These are phyloP conservation scores for Geotrichum carabidarum DNA, from an alignment of 1,139 yeast genomes.

Conservation along the genomic window DNA sequence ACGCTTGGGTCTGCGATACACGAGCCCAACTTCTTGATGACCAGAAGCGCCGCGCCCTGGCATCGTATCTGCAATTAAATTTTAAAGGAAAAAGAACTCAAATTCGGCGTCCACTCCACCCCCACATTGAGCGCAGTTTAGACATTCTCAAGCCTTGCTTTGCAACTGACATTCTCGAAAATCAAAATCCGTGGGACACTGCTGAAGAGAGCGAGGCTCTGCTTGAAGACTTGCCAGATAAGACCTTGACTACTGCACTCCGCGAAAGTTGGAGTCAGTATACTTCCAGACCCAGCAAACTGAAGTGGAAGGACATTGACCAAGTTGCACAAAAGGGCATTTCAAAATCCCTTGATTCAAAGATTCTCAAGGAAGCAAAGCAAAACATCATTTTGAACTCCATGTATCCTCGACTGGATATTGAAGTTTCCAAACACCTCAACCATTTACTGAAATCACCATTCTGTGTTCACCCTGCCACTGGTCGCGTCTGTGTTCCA, in stretches of 20 bases:
- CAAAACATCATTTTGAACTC: conserved; percentile 78
- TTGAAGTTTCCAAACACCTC: conserved; percentile 84
- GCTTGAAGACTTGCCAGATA: conserved; percentile 59
- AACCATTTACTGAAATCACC: conserved; percentile 94
- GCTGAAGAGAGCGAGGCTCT: conserved; percentile 51
- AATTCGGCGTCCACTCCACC: conserved; percentile 79
- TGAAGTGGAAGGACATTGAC: conserved; percentile 75
- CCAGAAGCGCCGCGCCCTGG: conserved; percentile 63
- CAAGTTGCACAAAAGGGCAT: conserved; percentile 48
- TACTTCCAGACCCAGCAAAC: conserved; percentile 11
- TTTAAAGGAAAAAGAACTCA: conserved; percentile 45
- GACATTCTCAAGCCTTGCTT: conserved; percentile 62
- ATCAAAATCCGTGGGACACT: conserved; percentile 80
- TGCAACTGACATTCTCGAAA: conserved; percentile 59
- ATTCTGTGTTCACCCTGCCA: conserved; percentile 95
- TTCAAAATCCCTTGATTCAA: conserved; percentile 38
- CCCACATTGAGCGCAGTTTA: conserved; percentile 64
- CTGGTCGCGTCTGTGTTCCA: conserved; percentile 96
- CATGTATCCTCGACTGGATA: conserved; percentile 86
- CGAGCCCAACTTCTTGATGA: conserved; percentile 76
- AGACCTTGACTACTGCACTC: conserved; percentile 50
- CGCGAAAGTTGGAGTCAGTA: conserved; percentile 35
- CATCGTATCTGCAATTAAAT: conserved; percentile 75
- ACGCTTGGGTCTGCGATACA: conserved; percentile 93
- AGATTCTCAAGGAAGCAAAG: conserved; percentile 59